phyloP scores from a whole-genome alignment of 306 rosid species.

The Fragaria vesca region DNA sequence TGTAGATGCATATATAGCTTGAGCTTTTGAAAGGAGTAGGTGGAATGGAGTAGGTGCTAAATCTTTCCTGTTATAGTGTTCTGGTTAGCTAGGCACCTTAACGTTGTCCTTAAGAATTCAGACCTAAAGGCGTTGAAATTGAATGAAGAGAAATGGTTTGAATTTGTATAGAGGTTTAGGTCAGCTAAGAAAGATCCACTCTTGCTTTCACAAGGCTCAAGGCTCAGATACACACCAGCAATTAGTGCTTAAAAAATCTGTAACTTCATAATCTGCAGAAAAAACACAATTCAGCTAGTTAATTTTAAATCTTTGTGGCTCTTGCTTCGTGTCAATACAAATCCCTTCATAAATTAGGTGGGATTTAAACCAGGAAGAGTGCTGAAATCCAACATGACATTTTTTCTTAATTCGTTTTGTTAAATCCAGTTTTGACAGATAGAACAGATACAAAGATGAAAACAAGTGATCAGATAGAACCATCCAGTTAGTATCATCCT shows the following conservation, averaged over 20 bases:
- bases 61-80: background rate
- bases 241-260: background rate
- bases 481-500: background rate
- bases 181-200: slow-evolving; percentile 6
- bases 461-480: background rate
- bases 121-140: background rate
- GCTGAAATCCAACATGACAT: background rate
- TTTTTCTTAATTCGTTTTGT: background rate
- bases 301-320: background rate
- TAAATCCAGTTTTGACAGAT: background rate
- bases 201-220: background rate
- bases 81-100: slow-evolving; percentile 14
- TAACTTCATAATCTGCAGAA: background rate
- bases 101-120: background rate
- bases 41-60: slow-evolving; percentile 27
- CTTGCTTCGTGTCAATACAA: background rate
- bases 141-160: background rate
- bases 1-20: slow-evolving; percentile 15
- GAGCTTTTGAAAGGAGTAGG: slow-evolving; percentile 25
- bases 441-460: background rate
- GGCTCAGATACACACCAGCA: background rate
- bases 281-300: background rate
- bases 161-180: slow-evolving; percentile 6
- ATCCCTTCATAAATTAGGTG: background rate
- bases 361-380: background rate